Evolutionary conservation across 2,329 filamentous ascomycete species (phyloP).

Genomic region (Fusarium mundagurra): DNA sequence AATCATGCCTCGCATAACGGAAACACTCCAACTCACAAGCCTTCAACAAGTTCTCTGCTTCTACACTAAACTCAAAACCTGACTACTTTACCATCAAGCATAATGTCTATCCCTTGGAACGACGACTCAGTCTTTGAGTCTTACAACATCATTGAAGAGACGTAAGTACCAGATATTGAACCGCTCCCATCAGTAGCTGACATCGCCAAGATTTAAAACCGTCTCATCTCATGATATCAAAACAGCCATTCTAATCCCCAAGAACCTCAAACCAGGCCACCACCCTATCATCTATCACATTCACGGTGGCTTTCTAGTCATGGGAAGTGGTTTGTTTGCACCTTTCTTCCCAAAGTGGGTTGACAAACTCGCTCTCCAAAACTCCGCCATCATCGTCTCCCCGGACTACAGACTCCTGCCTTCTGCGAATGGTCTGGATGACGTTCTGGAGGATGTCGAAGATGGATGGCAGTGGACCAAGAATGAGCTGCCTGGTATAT

Average conservation of each 20-base stretch:
- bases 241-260: slow-evolving; percentile 40
- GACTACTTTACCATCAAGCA: neutral
- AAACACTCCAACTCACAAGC: neutral
- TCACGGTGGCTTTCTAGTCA: slow-evolving; percentile 43
- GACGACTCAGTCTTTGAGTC: slow-evolving; percentile 34
- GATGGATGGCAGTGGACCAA: slow-evolving; percentile 43
- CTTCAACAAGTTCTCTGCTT: neutral
- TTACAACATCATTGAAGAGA: slow-evolving; percentile 29
- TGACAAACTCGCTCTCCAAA: slow-evolving; percentile 34
- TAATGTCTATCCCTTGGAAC: slow-evolving; percentile 30
- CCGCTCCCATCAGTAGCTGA: neutral
- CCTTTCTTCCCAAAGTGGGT: slow-evolving; percentile 41
- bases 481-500: neutral
- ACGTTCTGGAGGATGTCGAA: slow-evolving; percentile 42
- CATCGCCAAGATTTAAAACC: slow-evolving; percentile 26
- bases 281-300: slow-evolving; percentile 39
- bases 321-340: slow-evolving; percentile 30
- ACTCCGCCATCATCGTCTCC: slow-evolving; percentile 40
- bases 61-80: neutral
- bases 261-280: slow-evolving; percentile 30
- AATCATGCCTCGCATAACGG: neutral
- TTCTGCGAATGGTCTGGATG: slow-evolving; percentile 36
- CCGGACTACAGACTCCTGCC: slow-evolving; percentile 41
- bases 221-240: slow-evolving; percentile 31
- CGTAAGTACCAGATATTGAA: neutral